Evolutionary conservation across 1,284 basidiomycete genomes (phyloP).

Genomic region (Trichosporon faecale): DNA sequence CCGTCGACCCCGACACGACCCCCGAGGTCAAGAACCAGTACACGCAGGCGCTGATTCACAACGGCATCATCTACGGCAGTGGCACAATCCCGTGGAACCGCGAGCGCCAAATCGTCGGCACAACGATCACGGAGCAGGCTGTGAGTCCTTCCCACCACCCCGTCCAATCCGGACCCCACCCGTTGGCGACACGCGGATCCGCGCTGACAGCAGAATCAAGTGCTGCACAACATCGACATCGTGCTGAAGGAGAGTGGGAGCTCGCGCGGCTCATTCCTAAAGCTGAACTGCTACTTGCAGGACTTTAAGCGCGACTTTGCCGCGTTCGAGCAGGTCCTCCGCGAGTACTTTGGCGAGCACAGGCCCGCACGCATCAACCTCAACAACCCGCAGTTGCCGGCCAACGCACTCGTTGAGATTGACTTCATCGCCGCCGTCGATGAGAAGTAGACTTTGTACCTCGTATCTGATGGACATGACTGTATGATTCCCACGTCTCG

Average conservation of each 20-base stretch:
- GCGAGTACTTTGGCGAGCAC: constrained; percentile 5
- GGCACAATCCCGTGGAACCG: constrained; percentile 2
- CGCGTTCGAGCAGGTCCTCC: not conserved
- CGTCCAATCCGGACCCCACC: not conserved
- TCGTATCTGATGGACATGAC: not conserved
- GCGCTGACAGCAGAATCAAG: not conserved
- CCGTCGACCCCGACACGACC: constrained; percentile 8
- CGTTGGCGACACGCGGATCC: no score
- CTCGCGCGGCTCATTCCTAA: not conserved
- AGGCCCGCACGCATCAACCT: constrained; percentile 4
- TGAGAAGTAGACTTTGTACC: not conserved
- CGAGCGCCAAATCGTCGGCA: not conserved
- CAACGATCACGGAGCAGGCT: not conserved
- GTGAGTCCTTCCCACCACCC: no score
- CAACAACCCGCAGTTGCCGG: not conserved
- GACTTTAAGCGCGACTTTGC: not conserved
- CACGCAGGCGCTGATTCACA: constrained; percentile 5
- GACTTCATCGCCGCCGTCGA: constrained; percentile 4
- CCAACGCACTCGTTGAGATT: not conserved
- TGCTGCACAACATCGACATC: constrained; percentile 1
- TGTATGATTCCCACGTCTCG: not conserved
- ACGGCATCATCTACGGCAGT: not conserved
- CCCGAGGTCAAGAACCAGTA: constrained; percentile 8
- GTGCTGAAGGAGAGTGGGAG: constrained; percentile 7
- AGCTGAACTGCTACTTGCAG: constrained; percentile 6